Percentiles rank a stretch among this genome's conserved stretches.
Evolutionary conservation across 805 yeast genomes (phyloP).

Genomic region (Lachancea waltii): DNA sequence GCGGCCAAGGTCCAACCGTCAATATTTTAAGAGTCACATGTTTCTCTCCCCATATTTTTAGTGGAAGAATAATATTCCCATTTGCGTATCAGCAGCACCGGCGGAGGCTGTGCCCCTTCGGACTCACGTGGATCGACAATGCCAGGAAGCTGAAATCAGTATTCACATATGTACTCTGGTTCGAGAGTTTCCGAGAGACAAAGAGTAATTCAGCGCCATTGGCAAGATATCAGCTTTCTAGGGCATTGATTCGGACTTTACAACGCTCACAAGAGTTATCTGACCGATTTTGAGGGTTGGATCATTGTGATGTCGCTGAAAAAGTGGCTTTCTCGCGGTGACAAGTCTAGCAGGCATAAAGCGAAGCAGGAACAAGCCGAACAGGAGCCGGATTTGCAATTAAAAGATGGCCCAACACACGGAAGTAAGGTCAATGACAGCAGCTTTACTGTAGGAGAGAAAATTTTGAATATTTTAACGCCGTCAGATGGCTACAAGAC

Average conservation of each 20-base stretch:
- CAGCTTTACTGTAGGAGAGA: not conserved
- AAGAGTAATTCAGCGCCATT: too few relatives aligned
- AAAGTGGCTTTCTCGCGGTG: slow-evolving; percentile 9
- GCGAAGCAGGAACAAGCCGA: not conserved
- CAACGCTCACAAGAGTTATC: not conserved
- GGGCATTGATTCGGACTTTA: not conserved
- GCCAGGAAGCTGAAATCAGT: too few relatives aligned
- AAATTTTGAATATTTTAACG: not conserved
- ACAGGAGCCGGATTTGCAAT: not conserved
- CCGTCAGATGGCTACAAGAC: not conserved
- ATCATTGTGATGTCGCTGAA: slow-evolving; percentile 3
- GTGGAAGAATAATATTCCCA: not conserved
- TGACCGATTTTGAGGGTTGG: not conserved
- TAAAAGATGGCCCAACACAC: not conserved
- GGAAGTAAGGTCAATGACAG: not conserved
- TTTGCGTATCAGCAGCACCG: too few relatives aligned
- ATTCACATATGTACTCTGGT: too few relatives aligned
- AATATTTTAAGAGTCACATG: too few relatives aligned
- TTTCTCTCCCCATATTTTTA: not conserved
- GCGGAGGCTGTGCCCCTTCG: too few relatives aligned
- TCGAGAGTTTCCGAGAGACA: too few relatives aligned
- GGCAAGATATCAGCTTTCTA: too few relatives aligned
- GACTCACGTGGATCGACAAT: too few relatives aligned
- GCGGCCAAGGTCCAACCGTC: too few relatives aligned
- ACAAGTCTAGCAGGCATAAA: slow-evolving; percentile 4